Evolutionary conservation across 1,139 yeast species (phyloP).

Genomic region (Yamadazyma epiphylla): DNA sequence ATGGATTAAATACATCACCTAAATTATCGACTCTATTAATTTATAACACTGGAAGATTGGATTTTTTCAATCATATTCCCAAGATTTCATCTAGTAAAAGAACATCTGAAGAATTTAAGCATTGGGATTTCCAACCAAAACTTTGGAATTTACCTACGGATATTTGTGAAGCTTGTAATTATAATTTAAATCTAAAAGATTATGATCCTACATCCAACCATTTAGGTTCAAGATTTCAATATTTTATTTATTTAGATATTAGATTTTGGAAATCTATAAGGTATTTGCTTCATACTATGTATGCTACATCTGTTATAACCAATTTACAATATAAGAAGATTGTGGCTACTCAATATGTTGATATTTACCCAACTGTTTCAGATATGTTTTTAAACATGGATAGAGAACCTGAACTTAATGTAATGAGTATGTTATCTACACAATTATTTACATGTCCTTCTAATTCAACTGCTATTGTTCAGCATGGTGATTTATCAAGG

Average conservation of each 20-base stretch:
- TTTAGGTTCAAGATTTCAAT: conserved; percentile 74
- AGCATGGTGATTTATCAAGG: conserved; percentile 67
- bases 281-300: conserved; percentile 59
- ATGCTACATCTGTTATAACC: conserved; percentile 67
- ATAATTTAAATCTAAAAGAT: conserved; percentile 29
- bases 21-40: conserved; percentile 10
- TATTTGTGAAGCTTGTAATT: conserved; percentile 44
- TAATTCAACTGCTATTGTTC: conserved; percentile 64
- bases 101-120: conserved; percentile 12
- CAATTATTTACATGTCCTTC: conserved; percentile 85
- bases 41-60: conserved; percentile 32
- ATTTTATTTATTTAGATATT: conserved; percentile 64
- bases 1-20: conserved; percentile 31
- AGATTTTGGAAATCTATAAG: conserved; percentile 72
- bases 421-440: conserved; percentile 73
- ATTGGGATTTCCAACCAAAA: conserved; percentile 37
- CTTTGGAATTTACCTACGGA: conserved; percentile 41
- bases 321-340: conserved; percentile 56
- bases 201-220: conserved; percentile 26
- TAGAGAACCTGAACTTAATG: conserved; percentile 78
- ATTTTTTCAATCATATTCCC: conserved; percentile 30
- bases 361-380: conserved; percentile 74
- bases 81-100: conserved; percentile 18
- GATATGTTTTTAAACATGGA: conserved; percentile 70
- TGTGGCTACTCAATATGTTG: conserved; percentile 76